Evolutionary conservation across 176 grass and related monocot species (phyloP).

Genomic region (Triticum turgidum): DNA sequence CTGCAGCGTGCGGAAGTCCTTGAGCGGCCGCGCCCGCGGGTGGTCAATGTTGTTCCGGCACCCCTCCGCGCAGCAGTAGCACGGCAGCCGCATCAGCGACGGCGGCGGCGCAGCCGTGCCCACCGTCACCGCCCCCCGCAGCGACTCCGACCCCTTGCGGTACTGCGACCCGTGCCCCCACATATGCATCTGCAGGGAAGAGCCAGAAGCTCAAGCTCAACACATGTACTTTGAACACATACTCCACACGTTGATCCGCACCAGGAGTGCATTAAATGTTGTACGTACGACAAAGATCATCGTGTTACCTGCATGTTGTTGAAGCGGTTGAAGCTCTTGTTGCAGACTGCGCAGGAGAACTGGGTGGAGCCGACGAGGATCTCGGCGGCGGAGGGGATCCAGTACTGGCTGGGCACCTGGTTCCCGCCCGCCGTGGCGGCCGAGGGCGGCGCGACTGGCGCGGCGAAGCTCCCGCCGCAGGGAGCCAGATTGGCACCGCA

Average conservation of each 20-base stretch:
- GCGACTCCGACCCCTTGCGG: slow-evolving; percentile 67
- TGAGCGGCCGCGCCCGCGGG: slow-evolving; percentile 67
- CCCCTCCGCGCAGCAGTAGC: slow-evolving; percentile 89
- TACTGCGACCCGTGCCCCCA: slow-evolving; percentile 97
- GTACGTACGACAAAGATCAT: neutral
- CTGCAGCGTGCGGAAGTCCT: slow-evolving; percentile 92
- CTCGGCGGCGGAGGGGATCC: slow-evolving; percentile 87
- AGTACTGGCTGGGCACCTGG: slow-evolving; percentile 58
- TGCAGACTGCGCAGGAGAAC: slow-evolving; percentile 94
- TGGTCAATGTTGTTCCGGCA: slow-evolving; percentile 87
- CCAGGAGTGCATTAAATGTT: neutral
- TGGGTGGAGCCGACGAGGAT: slow-evolving; percentile 80
- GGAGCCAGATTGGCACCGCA: neutral
- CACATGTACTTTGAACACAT: neutral
- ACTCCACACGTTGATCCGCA: neutral
- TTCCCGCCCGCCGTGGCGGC: neutral
- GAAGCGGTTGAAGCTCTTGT: slow-evolving; percentile 91
- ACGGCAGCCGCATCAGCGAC: slow-evolving; percentile 63
- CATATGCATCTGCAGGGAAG: slow-evolving; percentile 83
- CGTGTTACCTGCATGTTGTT: slow-evolving; percentile 87
- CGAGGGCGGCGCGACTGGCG: neutral
- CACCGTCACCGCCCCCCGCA: slow-evolving; percentile 42
- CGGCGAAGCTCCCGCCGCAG: neutral
- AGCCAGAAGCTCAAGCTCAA: neutral
- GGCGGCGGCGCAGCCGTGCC: slow-evolving; percentile 40